Conservation (phyloP, 768 basidiomycete species). For the Cubamyces lactineus region DNA sequence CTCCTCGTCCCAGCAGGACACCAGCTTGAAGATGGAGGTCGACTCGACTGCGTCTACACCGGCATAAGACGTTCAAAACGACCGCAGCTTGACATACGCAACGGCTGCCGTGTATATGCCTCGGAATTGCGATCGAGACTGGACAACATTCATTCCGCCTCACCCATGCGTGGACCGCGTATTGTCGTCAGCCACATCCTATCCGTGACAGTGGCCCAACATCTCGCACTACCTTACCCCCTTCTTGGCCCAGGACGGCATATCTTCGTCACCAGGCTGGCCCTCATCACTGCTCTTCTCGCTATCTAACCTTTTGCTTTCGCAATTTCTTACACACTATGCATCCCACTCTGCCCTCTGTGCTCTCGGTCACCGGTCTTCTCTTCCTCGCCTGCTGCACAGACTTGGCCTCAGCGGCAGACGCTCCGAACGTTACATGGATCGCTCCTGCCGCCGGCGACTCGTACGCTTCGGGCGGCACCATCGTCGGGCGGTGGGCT, state of each 20-base stretch:
- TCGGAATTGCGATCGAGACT: too few relatives aligned
- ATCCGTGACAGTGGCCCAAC: neutral
- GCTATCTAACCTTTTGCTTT: neutral
- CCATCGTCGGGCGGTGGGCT: constrained; percentile 38
- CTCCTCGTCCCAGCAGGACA: constrained; percentile 25
- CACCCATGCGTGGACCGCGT: neutral
- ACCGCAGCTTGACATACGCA: too few relatives aligned
- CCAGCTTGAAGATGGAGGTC: constrained; percentile 56
- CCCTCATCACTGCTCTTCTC: neutral
- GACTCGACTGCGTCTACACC: constrained; percentile 81
- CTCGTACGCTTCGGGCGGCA: constrained; percentile 35
- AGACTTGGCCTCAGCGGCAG: constrained; percentile 5
- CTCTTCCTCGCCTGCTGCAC: constrained; percentile 7
- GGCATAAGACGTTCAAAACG: constrained; percentile 17
- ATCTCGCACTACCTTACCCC: neutral
- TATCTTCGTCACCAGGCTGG: constrained; percentile 3
- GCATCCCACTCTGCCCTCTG: constrained; percentile 4
- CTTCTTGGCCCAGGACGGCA: neutral
- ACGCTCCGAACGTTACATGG: constrained; percentile 31
- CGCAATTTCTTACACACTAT: neutral
- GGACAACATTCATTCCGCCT: too few relatives aligned
- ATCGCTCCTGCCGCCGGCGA: constrained; percentile 34
- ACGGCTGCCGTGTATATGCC: too few relatives aligned
- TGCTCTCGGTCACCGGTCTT: constrained; percentile 6
- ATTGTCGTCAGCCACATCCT: neutral